Conservation (phyloP, 2,329 filamentous ascomycete genomes). For the Alternaria conjuncta region DNA sequence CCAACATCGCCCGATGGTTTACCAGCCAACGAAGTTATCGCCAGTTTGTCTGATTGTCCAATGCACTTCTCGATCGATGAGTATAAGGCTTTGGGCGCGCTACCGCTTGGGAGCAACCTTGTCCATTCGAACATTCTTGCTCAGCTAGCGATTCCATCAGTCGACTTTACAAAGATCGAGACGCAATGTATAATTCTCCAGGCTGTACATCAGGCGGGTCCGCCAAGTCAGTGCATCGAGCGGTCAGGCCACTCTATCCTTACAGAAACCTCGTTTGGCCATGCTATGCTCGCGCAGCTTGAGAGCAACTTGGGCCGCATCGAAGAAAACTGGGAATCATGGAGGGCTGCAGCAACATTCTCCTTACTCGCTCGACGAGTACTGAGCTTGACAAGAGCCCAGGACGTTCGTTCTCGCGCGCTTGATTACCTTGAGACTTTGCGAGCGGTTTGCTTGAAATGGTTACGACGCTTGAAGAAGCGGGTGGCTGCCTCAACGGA, state of each 20-base stretch:
- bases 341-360: conserved; percentile 50
- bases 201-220: conserved; percentile 57
- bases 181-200: conserved; percentile 59
- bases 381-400: conserved; percentile 47
- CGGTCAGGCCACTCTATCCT: conserved; percentile 50
- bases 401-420: conserved; percentile 27
- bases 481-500: conserved; percentile 30
- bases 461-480: conserved; percentile 47
- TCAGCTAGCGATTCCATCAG: conserved; percentile 47
- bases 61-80: conserved; percentile 59
- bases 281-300: conserved; percentile 22
- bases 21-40: conserved; percentile 58
- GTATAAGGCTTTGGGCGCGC: conserved; percentile 59
- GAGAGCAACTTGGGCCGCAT: conserved; percentile 13
- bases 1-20: conserved; percentile 29
- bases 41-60: conserved; percentile 52
- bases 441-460: conserved; percentile 49
- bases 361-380: conserved; percentile 53
- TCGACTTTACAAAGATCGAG: conserved; percentile 54
- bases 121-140: conserved; percentile 7
- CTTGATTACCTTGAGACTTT: conserved; percentile 41
- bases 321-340: conserved; percentile 47
- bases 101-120: conserved; percentile 57
- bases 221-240: conserved; percentile 19
- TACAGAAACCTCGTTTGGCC: conserved; percentile 42